Evolutionary conservation across 2,329 filamentous ascomycete genomes (phyloP).

Genomic region (Colletotrichum salicis): DNA sequence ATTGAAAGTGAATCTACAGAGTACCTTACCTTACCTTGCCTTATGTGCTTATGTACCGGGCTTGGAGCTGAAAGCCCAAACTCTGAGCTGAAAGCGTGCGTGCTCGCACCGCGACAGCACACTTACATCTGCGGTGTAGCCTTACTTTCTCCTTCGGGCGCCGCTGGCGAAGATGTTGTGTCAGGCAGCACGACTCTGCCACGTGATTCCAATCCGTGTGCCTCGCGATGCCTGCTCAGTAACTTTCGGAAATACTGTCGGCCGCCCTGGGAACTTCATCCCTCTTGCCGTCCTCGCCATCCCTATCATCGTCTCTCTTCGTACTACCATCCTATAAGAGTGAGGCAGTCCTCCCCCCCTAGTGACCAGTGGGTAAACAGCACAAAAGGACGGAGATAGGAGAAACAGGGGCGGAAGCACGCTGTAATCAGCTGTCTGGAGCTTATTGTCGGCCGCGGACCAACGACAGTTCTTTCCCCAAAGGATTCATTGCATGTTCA

Average conservation of each 20-base stretch:
- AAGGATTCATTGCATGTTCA: neutral
- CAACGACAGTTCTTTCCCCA: neutral
- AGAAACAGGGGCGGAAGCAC: neutral
- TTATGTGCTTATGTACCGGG: neutral
- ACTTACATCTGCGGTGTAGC: slow-evolving; percentile 10
- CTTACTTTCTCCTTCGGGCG: neutral
- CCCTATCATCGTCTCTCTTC: neutral
- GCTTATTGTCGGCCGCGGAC: neutral
- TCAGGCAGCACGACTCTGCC: slow-evolving; percentile 18
- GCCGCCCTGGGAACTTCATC: too few species aligned
- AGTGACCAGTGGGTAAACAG: neutral
- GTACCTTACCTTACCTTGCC: too few species aligned
- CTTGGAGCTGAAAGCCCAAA: neutral
- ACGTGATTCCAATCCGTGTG: slow-evolving; percentile 8
- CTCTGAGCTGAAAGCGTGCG: slow-evolving; percentile 9
- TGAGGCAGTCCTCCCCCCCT: neutral
- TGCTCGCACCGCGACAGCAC: neutral
- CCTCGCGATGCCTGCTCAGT: neutral
- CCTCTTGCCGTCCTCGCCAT: neutral
- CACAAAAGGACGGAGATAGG: neutral
- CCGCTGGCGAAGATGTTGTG: slow-evolving; percentile 14
- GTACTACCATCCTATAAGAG: neutral
- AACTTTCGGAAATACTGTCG: neutral
- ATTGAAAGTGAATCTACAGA: neutral
- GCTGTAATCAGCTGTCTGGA: neutral